These are phyloP conservation scores for Xylaria sp. DNA, from an alignment of 2,329 filamentous ascomycete species.

Conservation along the genomic window DNA sequence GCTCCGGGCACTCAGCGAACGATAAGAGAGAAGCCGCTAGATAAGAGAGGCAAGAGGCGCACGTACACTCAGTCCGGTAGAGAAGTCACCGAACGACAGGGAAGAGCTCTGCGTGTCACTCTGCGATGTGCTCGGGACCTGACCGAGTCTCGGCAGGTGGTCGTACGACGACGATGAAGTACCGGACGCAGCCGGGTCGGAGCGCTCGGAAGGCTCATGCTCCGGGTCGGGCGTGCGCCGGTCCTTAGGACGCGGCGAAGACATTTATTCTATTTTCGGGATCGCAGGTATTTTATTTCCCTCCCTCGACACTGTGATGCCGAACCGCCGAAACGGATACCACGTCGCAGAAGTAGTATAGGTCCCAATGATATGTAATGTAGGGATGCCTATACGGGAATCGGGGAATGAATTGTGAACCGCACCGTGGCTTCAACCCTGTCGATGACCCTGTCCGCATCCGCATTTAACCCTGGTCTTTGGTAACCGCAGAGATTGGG, in stretches of 20 bases:
- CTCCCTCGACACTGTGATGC: not conserved
- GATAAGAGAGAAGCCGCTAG: too few species aligned
- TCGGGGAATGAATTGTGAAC: not conserved
- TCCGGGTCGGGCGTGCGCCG: conserved; percentile 19
- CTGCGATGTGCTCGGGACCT: conserved; percentile 22
- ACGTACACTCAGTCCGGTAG: conserved; percentile 34
- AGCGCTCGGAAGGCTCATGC: conserved; percentile 3
- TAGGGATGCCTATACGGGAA: not conserved
- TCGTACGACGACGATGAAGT: conserved; percentile 22
- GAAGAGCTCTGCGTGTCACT: conserved; percentile 35
- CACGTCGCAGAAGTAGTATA: not conserved
- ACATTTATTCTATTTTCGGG: conserved; percentile 10
- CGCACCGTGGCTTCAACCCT: conserved; percentile 3
- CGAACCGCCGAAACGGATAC: conserved; percentile 17
- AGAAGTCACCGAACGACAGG: conserved; percentile 31
- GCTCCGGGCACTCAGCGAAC: not conserved
- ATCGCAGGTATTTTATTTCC: not conserved
- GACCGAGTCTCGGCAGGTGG: conserved; percentile 22
- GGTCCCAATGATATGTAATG: not conserved
- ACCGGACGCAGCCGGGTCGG: conserved; percentile 8
- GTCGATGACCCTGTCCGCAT: conserved; percentile 13
- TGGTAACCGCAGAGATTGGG: not conserved
- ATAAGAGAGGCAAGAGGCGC: not conserved
- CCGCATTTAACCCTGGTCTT: conserved; percentile 1
- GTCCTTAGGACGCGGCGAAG: conserved; percentile 18